A percentile compares a stretch with the other conserved stretches of the same genome.
phyloP scores from a whole-genome alignment of 2,329 filamentous ascomycete genomes.

The Neofusicoccum umdonicola region DNA sequence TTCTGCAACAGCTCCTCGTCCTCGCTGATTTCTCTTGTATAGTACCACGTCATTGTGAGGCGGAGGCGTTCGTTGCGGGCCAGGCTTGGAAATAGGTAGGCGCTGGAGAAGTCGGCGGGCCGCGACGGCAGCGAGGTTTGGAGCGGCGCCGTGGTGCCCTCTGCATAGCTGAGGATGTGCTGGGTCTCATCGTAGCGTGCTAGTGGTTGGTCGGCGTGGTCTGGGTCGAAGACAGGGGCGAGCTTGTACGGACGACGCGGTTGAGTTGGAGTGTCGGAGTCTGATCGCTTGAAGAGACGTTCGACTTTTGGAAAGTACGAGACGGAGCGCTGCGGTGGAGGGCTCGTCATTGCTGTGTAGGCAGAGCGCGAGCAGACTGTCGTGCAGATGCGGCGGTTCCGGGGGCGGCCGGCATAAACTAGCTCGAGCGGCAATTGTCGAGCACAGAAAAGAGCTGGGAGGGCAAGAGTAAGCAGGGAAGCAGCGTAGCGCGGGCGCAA shows the following conservation, averaged over 20 bases:
- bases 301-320: constrained; percentile 20
- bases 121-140: constrained; percentile 22
- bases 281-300: neutral
- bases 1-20: constrained; percentile 42
- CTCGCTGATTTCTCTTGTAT: constrained; percentile 40
- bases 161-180: constrained; percentile 4
- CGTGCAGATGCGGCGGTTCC: neutral
- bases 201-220: constrained; percentile 6
- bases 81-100: constrained; percentile 36
- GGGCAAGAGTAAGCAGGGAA: no score
- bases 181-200: constrained; percentile 6
- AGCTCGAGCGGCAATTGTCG: no score
- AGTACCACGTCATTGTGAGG: constrained; percentile 45
- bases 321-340: neutral
- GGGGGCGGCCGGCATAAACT: no score
- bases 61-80: constrained; percentile 38
- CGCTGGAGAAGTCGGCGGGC: constrained; percentile 23
- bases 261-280: neutral
- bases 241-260: constrained; percentile 10
- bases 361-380: neutral
- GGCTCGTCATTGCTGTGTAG: neutral
- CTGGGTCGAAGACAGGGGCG: constrained; percentile 18
- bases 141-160: neutral
- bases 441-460: no score
- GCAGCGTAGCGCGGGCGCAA: no score